Evolutionary conservation across 2,329 filamentous ascomycete species (phyloP).

Genomic region (Pestalotiopsis fici): DNA sequence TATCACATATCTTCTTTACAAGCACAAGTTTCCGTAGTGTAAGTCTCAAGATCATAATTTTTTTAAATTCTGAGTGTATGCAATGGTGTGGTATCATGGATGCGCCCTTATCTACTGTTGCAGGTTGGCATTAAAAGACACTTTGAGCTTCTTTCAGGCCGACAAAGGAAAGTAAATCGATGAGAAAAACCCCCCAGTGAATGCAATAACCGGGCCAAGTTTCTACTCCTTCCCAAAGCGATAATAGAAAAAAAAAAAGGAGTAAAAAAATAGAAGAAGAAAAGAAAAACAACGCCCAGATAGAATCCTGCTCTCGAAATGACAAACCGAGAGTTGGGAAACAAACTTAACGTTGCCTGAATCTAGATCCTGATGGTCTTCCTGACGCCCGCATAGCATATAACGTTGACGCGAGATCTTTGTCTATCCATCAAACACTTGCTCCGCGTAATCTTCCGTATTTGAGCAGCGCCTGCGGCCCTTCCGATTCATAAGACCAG

Average conservation of each 20-base stretch:
- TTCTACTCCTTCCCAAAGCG: not conserved
- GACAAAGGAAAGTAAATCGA: slow-evolving; percentile 3
- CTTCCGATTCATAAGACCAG: not conserved
- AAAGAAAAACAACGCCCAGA: not conserved
- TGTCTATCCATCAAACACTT: slow-evolving; percentile 2
- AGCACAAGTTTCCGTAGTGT: not conserved
- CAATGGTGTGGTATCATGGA: slow-evolving; percentile 37
- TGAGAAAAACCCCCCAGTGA: not conserved
- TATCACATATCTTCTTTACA: not conserved
- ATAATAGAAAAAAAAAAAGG: not conserved
- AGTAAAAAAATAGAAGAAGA: not conserved
- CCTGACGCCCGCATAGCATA: not conserved
- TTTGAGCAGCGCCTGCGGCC: not conserved
- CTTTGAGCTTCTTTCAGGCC: slow-evolving; percentile 15
- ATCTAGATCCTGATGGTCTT: slow-evolving; percentile 1
- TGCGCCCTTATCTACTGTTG: slow-evolving; percentile 11
- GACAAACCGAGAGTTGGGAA: not conserved
- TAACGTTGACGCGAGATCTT: not conserved
- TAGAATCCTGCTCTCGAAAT: not conserved
- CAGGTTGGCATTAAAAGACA: slow-evolving; percentile 19
- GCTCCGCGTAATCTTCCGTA: slow-evolving; percentile 1
- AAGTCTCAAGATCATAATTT: slow-evolving; percentile 10
- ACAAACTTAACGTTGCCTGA: not conserved
- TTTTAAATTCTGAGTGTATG: slow-evolving; percentile 32
- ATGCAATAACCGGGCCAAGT: not conserved